Conservation (phyloP, 2,329 filamentous ascomycete genomes). For the Stagonosporopsis rhizophila region DNA sequence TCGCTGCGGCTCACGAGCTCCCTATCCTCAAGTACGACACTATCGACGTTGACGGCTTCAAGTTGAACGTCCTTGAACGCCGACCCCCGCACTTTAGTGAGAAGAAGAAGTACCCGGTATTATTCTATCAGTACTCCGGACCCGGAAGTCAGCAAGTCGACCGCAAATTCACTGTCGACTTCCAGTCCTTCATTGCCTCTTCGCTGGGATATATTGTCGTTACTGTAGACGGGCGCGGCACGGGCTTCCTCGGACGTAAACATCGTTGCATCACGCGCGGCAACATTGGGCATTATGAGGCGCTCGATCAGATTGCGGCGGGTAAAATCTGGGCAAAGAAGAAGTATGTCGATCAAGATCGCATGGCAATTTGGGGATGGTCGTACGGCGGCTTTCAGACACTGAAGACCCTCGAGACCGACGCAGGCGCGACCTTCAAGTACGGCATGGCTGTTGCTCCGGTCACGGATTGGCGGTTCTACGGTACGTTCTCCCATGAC, state of each 20-base stretch:
- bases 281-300: conserved; percentile 84
- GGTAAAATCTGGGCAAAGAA: conserved; percentile 84
- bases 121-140: conserved; percentile 94
- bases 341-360: conserved; percentile 79
- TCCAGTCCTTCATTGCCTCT: conserved; percentile 87
- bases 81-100: conserved; percentile 87
- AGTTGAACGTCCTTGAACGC: conserved; percentile 78
- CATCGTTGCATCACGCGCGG: conserved; percentile 82
- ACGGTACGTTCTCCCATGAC: conserved; percentile 58
- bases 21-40: conserved; percentile 84
- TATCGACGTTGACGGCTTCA: conserved; percentile 80
- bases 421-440: conserved; percentile 86
- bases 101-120: conserved; percentile 86
- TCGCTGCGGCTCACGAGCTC: conserved; percentile 78
- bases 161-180: conserved; percentile 83
- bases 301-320: conserved; percentile 88
- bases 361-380: conserved; percentile 98
- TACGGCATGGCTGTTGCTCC: conserved; percentile 99
- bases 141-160: conserved; percentile 90
- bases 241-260: conserved; percentile 85
- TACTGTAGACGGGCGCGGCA: conserved; percentile 92
- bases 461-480: conserved; percentile 97
- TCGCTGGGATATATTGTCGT: conserved; percentile 91
- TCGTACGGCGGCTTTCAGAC: conserved; percentile 96
- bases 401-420: conserved; percentile 90